These are phyloP conservation scores for Trichoderma harzianum DNA, from an alignment of 2,329 filamentous ascomycete genomes.

Conservation along the genomic window DNA sequence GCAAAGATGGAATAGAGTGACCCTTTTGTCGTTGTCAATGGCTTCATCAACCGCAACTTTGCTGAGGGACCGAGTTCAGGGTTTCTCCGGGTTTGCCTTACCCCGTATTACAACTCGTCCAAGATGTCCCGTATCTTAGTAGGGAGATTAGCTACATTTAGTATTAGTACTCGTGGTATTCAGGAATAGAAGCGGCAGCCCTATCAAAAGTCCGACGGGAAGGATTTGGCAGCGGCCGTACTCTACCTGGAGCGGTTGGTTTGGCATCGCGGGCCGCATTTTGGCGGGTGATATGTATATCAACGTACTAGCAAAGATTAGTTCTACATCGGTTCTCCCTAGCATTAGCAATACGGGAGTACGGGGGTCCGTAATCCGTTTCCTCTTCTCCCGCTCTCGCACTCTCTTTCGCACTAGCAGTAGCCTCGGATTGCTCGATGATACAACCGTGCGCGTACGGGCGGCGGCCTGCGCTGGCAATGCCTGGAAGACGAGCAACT, in stretches of 20 bases:
- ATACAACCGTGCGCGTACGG: not conserved
- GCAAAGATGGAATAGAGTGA: not conserved
- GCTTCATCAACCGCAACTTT: not conserved
- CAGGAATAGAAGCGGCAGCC: not conserved
- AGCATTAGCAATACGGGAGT: not conserved
- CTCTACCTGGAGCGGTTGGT: not conserved
- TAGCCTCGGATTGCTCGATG: not conserved
- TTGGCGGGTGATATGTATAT: not conserved
- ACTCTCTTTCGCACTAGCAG: not conserved
- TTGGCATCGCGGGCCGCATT: conserved; percentile 3
- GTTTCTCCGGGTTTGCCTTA: not conserved
- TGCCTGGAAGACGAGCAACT: not conserved
- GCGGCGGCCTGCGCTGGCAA: not conserved
- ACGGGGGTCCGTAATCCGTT: not conserved
- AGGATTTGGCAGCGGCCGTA: not conserved
- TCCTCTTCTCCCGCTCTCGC: not conserved
- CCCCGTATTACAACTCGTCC: not conserved
- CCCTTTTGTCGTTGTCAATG: not conserved
- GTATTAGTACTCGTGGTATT: not conserved
- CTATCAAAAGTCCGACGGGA: not conserved
- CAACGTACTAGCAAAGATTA: not conserved
- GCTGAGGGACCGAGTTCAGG: not conserved
- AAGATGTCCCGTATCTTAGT: not conserved
- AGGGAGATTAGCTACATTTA: not conserved
- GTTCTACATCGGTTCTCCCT: not conserved